Base-by-base conservation (phyloP, 768 basidiomycete genomes). In the Leccinum barrowsii region DNA sequence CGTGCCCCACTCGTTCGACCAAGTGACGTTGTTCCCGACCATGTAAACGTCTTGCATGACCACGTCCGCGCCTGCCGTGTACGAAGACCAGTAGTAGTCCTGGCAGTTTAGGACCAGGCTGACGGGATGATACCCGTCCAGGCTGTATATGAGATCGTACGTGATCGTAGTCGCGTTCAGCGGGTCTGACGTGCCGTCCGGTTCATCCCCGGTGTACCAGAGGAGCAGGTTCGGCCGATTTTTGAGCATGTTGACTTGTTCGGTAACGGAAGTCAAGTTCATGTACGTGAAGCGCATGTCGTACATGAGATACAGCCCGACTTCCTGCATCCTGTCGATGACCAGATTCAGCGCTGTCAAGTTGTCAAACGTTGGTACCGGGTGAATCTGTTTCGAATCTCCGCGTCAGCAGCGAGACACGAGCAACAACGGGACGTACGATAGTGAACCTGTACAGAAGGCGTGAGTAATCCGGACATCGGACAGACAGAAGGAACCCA, bases 181-280 rank as follows among this genome's bases (percentile, higher is more conserved):
- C 7, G 89, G 86, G 59, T 89, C 85, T 10, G 79, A 79, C 0
- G 82, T 85, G 40, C 88, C 87, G 63, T 90, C 87, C 1, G 85
- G 86, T 69, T 90, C 88, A 62, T 90, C 87, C 0, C 78, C 85
- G 1, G 86, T 89, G 70, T 89, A 89, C 85, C 85, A 88, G 2
- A 86, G 71, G 15, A 91, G 76, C 26, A 92, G 78, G 62, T 89
- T 91, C 0, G 83, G 78, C 2, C 86, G 79, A 34, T 80, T 77
- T 64, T 87, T 89, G 73, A 92, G 79, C 37, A 72, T 73, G 58
- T 85, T 84, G 19, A 92, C 89, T 73, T 93, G 82, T 56, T 82
- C 80, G 2, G 78, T 82, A 26, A 92, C 85, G 1, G 80, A 77
- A 6, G 82, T 79, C 7, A 73, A 62, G 69, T 92, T 85, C 79